Percentiles rank a stretch among this genome's conserved stretches.
Evolutionary conservation across 2,329 filamentous ascomycete species (phyloP).

Genomic region (Calonectria pteridis): DNA sequence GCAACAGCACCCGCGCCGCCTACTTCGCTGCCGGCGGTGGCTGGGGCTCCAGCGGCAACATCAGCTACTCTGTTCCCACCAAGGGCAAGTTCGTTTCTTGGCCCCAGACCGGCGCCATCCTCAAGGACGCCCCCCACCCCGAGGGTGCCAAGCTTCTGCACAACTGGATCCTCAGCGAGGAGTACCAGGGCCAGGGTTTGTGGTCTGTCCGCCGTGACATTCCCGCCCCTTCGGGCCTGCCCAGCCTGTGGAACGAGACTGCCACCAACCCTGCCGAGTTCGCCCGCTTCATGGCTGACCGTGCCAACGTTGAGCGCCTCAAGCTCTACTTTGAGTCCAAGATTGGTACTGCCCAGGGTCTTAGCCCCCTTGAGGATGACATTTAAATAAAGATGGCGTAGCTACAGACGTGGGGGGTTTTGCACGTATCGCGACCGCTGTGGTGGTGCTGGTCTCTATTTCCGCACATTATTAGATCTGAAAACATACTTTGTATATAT

Average conservation of each 20-base stretch:
- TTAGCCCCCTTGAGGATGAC: constrained; percentile 51
- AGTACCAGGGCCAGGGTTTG: constrained; percentile 49
- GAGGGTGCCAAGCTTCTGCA: constrained; percentile 65
- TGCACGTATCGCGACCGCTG: background rate
- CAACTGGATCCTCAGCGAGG: constrained; percentile 58
- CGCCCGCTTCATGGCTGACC: constrained; percentile 56
- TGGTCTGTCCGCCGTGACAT: constrained; percentile 54
- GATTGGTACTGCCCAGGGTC: constrained; percentile 57
- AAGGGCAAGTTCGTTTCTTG: constrained; percentile 60
- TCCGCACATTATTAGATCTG: background rate
- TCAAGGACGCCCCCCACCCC: constrained; percentile 61
- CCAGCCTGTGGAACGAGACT: constrained; percentile 31
- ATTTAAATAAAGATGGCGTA: constrained; percentile 28
- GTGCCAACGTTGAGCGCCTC: constrained; percentile 55
- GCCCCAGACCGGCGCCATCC: constrained; percentile 62
- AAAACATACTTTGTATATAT: background rate
- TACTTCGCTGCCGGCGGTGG: constrained; percentile 49
- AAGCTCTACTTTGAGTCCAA: constrained; percentile 56
- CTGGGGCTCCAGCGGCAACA: constrained; percentile 11
- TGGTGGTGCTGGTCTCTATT: background rate
- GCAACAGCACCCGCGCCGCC: constrained; percentile 47
- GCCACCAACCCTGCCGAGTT: constrained; percentile 55
- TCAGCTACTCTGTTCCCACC: constrained; percentile 32
- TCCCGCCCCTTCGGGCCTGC: constrained; percentile 42
- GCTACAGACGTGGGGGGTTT: background rate